These are phyloP conservation scores for Simmondsia chinensis DNA, from an alignment of 148 eudicot genomes.

Conservation along the genomic window DNA sequence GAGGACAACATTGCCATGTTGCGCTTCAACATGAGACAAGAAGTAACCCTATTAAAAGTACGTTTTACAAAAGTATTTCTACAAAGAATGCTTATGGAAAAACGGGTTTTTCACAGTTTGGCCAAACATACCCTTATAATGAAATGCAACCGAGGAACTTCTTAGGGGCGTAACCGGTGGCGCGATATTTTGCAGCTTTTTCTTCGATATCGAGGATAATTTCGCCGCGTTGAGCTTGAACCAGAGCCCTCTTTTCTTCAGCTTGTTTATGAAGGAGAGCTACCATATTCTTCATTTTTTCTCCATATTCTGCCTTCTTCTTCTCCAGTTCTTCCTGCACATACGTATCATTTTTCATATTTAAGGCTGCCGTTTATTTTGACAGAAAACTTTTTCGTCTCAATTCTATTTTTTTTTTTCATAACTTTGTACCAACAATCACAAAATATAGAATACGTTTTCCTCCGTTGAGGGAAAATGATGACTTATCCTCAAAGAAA, in stretches of 20 bases:
- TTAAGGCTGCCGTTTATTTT: neutral
- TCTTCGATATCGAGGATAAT: slow-evolving; percentile 12
- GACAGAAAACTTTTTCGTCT: too few species aligned
- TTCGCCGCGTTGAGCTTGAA: slow-evolving; percentile 49
- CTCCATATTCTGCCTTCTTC: slow-evolving; percentile 69
- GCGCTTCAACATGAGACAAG: too few species aligned
- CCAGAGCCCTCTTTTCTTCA: slow-evolving; percentile 46
- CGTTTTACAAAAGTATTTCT: too few species aligned
- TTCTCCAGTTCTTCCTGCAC: slow-evolving; percentile 62
- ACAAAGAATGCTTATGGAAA: too few species aligned
- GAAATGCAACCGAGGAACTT: slow-evolving; percentile 28
- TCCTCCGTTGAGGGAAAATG: too few species aligned
- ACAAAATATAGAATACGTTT: too few species aligned
- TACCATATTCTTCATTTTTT: slow-evolving; percentile 52
- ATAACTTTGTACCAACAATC: neutral
- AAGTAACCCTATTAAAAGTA: too few species aligned
- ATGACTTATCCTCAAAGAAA: too few species aligned
- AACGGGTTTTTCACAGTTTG: too few species aligned
- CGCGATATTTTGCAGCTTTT: slow-evolving; percentile 35
- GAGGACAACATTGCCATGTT: too few species aligned
- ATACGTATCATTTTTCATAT: neutral
- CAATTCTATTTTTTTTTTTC: neutral
- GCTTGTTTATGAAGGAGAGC: slow-evolving; percentile 53
- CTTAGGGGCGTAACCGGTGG: slow-evolving; percentile 21
- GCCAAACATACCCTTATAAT: too few species aligned